phyloP scores from a whole-genome alignment of 495 filamentous ascomycete genomes.

The Hyaloscypha hepaticicola region DNA sequence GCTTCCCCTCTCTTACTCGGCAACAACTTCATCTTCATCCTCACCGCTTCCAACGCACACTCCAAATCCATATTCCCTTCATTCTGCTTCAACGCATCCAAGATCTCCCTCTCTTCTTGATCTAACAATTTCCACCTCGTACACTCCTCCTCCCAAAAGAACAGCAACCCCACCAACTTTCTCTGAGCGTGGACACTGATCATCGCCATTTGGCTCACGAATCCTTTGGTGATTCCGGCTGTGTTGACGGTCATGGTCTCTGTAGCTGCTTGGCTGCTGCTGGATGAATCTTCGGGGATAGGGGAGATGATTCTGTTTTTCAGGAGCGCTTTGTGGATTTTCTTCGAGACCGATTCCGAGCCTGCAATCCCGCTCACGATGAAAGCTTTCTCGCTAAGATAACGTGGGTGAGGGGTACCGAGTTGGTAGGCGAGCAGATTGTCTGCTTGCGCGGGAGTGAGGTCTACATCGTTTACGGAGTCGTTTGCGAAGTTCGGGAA shows the following conservation, averaged over 20 bases:
- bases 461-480: conserved; percentile 26
- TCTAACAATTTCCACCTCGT: conserved; percentile 33
- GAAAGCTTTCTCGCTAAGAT: conserved; percentile 29
- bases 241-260: conserved; percentile 28
- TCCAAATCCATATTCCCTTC: conserved; percentile 21
- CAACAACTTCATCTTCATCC: conserved; percentile 28
- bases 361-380: conserved; percentile 27
- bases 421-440: conserved; percentile 33
- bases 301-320: conserved; percentile 29
- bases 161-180: conserved; percentile 35
- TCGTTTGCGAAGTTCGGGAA: conserved; percentile 24
- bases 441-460: conserved; percentile 30
- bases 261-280: background rate
- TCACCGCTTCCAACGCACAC: conserved; percentile 24
- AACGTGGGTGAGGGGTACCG: conserved; percentile 19
- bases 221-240: conserved; percentile 25
- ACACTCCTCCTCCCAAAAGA: conserved; percentile 40
- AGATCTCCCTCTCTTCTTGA: conserved; percentile 32
- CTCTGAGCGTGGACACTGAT: conserved; percentile 34
- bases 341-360: conserved; percentile 17
- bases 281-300: conserved; percentile 1
- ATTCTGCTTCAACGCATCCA: conserved; percentile 11
- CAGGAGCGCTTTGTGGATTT: conserved; percentile 29
- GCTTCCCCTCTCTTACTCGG: conserved; percentile 29
- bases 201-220: conserved; percentile 30